These are phyloP conservation scores for Capsicum pubescens DNA, from an alignment of 257 asterid genomes.

Conservation along the genomic window DNA sequence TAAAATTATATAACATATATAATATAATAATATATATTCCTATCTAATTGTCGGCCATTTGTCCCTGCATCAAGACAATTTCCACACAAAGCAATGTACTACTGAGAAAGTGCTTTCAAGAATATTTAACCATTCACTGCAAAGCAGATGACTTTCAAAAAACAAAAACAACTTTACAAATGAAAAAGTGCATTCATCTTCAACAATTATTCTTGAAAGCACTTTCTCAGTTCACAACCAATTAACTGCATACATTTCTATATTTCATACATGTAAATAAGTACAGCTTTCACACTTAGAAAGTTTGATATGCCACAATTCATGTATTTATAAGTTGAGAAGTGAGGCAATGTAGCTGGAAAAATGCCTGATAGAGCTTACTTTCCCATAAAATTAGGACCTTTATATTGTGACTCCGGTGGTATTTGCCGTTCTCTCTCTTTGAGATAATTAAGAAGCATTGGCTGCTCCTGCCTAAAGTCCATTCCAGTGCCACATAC, in stretches of 20 bases:
- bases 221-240: slow-evolving; percentile 21
- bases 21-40: too few species aligned
- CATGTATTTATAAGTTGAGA: slow-evolving; percentile 7
- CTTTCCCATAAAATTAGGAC: slow-evolving; percentile 65
- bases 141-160: not conserved
- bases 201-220: slow-evolving; percentile 4
- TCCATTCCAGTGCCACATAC: slow-evolving; percentile 57
- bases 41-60: too few species aligned
- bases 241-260: not conserved
- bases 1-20: too few species aligned
- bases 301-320: not conserved
- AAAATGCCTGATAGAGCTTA: slow-evolving; percentile 37
- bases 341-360: not conserved
- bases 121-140: not conserved
- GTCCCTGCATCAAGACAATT: too few species aligned
- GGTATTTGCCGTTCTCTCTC: slow-evolving; percentile 73
- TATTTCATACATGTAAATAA: slow-evolving; percentile 14
- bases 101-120: too few species aligned
- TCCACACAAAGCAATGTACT: too few species aligned
- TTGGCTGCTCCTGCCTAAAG: slow-evolving; percentile 57
- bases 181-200: slow-evolving; percentile 18
- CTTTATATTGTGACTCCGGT: slow-evolving; percentile 56
- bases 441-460: slow-evolving; percentile 68
- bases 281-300: not conserved
- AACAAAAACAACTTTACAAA: slow-evolving; percentile 4